These are phyloP conservation scores for Nephromyces sp. DNA, from an alignment of 169 alveolate species.

Conservation along the genomic window DNA sequence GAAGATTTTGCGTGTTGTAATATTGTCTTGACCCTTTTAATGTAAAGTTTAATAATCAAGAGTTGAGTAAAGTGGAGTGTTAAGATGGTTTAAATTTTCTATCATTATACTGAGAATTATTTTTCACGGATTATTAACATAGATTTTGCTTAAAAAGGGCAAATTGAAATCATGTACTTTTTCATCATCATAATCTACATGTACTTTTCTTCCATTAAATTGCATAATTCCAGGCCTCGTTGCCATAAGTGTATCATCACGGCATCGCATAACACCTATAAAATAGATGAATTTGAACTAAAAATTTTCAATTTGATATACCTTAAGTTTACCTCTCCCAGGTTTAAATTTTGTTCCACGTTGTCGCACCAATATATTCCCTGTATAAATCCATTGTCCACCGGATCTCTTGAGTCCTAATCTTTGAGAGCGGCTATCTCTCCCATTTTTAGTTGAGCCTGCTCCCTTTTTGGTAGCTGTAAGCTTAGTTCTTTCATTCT, in stretches of 20 bases:
- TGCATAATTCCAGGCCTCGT: constrained; percentile 1
- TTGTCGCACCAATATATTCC: constrained; percentile 67
- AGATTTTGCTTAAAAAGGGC: no score
- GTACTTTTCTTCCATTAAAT: background rate
- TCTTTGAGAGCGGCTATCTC: constrained; percentile 66
- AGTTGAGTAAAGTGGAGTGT: no score
- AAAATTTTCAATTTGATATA: background rate
- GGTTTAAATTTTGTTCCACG: constrained; percentile 71
- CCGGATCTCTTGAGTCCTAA: constrained; percentile 64
- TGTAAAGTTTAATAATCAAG: no score
- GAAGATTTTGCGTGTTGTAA: no score
- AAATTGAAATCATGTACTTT: no score
- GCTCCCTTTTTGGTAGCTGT: constrained; percentile 68
- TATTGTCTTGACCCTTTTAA: no score
- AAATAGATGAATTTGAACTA: background rate
- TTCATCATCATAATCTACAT: background rate
- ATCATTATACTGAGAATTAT: no score
- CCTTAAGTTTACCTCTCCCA: constrained; percentile 51
- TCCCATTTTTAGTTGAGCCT: constrained; percentile 73
- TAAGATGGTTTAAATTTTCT: no score
- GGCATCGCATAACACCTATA: constrained; percentile 14
- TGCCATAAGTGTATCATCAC: constrained; percentile 22
- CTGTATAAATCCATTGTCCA: constrained; percentile 63
- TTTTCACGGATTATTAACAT: no score
- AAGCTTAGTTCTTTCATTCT: no score